Conservation (phyloP, 2,329 filamentous ascomycete genomes). For the Phaeosphaeriaceae sp. region DNA sequence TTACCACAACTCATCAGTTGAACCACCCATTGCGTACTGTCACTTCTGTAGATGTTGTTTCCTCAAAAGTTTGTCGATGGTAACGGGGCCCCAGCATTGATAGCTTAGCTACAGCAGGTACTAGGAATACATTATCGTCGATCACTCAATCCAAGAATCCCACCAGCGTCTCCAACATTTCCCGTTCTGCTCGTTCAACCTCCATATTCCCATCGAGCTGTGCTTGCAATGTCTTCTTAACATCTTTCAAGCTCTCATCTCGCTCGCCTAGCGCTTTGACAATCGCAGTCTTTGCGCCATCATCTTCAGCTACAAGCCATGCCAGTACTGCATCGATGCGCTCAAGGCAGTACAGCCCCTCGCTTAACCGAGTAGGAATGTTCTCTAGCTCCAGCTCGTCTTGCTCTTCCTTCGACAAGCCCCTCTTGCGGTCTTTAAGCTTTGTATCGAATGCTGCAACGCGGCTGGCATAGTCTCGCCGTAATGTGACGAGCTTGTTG, state of each 20-base stretch:
- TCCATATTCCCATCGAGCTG: slow-evolving; percentile 66
- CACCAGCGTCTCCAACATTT: slow-evolving; percentile 69
- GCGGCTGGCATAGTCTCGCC: slow-evolving; percentile 72
- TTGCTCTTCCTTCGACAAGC: slow-evolving; percentile 63
- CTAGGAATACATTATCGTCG: too few species aligned
- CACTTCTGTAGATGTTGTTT: too few species aligned
- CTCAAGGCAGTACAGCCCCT: slow-evolving; percentile 83
- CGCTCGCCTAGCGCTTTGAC: slow-evolving; percentile 68
- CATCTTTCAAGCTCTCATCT: slow-evolving; percentile 68
- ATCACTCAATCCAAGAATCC: slow-evolving; percentile 34
- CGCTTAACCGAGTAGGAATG: slow-evolving; percentile 78
- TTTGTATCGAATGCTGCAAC: slow-evolving; percentile 68
- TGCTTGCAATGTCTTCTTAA: slow-evolving; percentile 74
- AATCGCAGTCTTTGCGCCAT: slow-evolving; percentile 72
- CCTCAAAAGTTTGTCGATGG: not conserved
- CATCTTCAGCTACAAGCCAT: slow-evolving; percentile 91
- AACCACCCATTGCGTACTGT: too few species aligned
- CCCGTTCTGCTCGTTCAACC: slow-evolving; percentile 62
- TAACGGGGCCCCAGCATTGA: too few species aligned
- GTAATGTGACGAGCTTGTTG: slow-evolving; percentile 71
- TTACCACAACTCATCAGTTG: too few species aligned
- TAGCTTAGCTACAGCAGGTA: not conserved
- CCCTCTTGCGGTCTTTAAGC: slow-evolving; percentile 65
- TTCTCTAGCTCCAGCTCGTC: slow-evolving; percentile 72
- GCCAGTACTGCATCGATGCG: slow-evolving; percentile 83